Evolutionary conservation across 164 flowering plant species (phyloP).

Genomic region (Platanus orientalis): DNA sequence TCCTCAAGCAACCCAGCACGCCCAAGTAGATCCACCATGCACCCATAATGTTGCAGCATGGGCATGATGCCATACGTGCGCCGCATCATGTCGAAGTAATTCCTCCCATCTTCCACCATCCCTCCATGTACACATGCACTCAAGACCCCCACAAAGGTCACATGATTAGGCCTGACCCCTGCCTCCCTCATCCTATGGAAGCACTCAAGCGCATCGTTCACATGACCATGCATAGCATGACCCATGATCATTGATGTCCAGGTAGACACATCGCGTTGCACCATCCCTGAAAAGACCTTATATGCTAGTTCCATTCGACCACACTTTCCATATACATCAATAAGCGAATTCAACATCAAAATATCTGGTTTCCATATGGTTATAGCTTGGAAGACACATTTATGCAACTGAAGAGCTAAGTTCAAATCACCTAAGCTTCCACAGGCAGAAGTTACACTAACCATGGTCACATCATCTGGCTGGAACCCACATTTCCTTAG

Average conservation of each 20-base stretch:
- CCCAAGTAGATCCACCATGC: slow-evolving; percentile 72
- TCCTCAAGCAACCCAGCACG: slow-evolving; percentile 56
- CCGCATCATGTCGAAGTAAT: slow-evolving; percentile 49
- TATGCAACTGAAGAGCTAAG: slow-evolving; percentile 59
- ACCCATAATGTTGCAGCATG: slow-evolving; percentile 53
- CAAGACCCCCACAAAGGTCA: slow-evolving; percentile 61
- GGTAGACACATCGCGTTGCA: slow-evolving; percentile 42
- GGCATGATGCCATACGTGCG: slow-evolving; percentile 38
- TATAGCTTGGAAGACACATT: slow-evolving; percentile 44
- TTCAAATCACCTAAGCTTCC: slow-evolving; percentile 52
- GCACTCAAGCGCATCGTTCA: slow-evolving; percentile 38
- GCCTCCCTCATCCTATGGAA: slow-evolving; percentile 42
- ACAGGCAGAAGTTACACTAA: slow-evolving; percentile 56
- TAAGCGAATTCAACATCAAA: slow-evolving; percentile 45
- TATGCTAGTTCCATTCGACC: slow-evolving; percentile 55
- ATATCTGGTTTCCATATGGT: slow-evolving; percentile 29
- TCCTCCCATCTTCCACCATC: slow-evolving; percentile 49
- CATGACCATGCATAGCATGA: slow-evolving; percentile 47
- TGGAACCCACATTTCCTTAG: slow-evolving; percentile 38
- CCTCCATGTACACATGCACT: slow-evolving; percentile 76
- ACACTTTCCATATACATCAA: slow-evolving; percentile 73
- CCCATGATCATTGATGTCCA: slow-evolving; percentile 69
- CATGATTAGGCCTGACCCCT: slow-evolving; percentile 50
- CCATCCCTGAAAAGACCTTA: slow-evolving; percentile 36
- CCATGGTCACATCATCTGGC: slow-evolving; percentile 67